Base-by-base conservation (phyloP, 345 rosid genomes). In the Balakata baccata region DNA sequence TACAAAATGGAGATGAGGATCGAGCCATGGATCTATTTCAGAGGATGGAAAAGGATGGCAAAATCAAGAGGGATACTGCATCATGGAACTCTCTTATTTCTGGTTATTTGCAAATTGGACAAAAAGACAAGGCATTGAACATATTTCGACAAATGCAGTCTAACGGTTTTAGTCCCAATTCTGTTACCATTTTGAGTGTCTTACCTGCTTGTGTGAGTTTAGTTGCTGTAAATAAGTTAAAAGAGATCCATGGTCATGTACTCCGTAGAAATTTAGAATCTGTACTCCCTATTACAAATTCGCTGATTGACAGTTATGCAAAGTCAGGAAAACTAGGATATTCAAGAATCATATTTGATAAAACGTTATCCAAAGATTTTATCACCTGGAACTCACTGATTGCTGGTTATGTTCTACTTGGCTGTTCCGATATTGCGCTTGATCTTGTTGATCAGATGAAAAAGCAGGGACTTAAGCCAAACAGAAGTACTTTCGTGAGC, bases 41-140 rank as follows among this genome's bases (percentile, higher is more conserved):
- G 66, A 83, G 80, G 83, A 87, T 91, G 87, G 89, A 89, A 72
- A 79, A 78, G 58, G 94, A 91, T 81, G 94, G 90, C 23, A 87
- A 84, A 66, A 72, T 92, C 56, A 84, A 80, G 82, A 62, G 82
- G 72, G 88, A 89, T 72, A 84, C 85, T 34, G 97, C 96, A 47
- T 72, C 97, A 39, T 94, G 98, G 97, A 94, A 94, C 81, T 78
- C 92, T 45, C 87, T 94, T 46, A 81, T 94, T 73, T 87, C 97
- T 38, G 96, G 98, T 83, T 90, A 82, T 71, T 75, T 84, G 71
- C 89, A 87, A 73, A 88, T 83, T 41, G 97, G 94, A 37, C 81
- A 84, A 68, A 86, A 66, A 74, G 86, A 90, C 71, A 87, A 78
- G 70, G 94, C 96, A 47, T 60, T 92, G 71, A 87, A 86, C 18